These are phyloP conservation scores for Malassezia dermatis DNA, from an alignment of 1,284 basidiomycete genomes.

Conservation along the genomic window DNA sequence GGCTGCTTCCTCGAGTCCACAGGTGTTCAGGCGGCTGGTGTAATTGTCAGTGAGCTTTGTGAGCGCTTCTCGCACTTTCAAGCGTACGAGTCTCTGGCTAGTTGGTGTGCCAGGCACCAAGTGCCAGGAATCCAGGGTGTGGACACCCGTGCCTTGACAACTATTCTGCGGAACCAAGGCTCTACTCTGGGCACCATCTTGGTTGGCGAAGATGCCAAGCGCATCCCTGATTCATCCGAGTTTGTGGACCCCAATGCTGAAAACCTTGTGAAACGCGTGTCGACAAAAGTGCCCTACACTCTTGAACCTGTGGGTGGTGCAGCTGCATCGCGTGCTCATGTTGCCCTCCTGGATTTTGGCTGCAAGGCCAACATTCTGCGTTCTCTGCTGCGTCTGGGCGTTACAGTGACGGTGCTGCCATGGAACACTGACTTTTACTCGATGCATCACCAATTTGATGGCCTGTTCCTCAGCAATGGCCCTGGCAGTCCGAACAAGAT, in stretches of 20 bases:
- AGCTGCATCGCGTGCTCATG: slow-evolving; percentile 55
- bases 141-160: slow-evolving; percentile 92
- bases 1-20: slow-evolving; percentile 64
- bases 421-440: slow-evolving; percentile 93
- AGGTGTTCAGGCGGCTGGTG: slow-evolving; percentile 78
- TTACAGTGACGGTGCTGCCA: slow-evolving; percentile 84
- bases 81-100: slow-evolving; percentile 80
- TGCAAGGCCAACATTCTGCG: slow-evolving; percentile 94
- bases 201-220: slow-evolving; percentile 63
- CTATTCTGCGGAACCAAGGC: slow-evolving; percentile 85
- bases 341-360: slow-evolving; percentile 93
- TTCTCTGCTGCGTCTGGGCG: slow-evolving; percentile 76
- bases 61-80: slow-evolving; percentile 89
- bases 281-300: slow-evolving; percentile 71
- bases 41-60: slow-evolving; percentile 88
- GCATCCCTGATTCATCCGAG: slow-evolving; percentile 51
- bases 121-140: slow-evolving; percentile 92
- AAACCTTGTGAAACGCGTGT: slow-evolving; percentile 86
- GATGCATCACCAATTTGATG: slow-evolving; percentile 80
- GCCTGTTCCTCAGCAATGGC: slow-evolving; percentile 90
- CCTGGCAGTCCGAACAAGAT: slow-evolving; percentile 88
- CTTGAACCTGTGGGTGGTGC: slow-evolving; percentile 72
- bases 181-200: slow-evolving; percentile 88
- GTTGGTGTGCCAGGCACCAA: slow-evolving; percentile 83
- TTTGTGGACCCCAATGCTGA: slow-evolving; percentile 76